These are phyloP conservation scores for Alternaria arbusti DNA, from an alignment of 2,329 filamentous ascomycete genomes.

Conservation along the genomic window DNA sequence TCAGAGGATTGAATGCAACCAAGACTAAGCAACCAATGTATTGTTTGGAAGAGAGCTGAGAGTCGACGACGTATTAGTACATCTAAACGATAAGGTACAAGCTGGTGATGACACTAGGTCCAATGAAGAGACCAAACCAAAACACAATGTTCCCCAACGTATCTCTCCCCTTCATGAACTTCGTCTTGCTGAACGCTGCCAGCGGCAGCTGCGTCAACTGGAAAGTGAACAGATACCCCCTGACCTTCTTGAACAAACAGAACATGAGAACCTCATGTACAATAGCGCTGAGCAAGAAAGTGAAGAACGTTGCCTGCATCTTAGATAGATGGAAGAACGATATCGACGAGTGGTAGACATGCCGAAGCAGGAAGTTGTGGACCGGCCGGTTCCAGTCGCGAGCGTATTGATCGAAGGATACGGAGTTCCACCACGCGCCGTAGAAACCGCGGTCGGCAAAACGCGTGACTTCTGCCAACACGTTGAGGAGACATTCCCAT, in stretches of 20 bases:
- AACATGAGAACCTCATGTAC: constrained; percentile 82
- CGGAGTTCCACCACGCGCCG: constrained; percentile 60
- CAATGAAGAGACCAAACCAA: constrained; percentile 80
- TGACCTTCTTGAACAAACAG: constrained; percentile 78
- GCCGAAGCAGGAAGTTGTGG: constrained; percentile 76
- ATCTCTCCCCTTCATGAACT: constrained; percentile 66
- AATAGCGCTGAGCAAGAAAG: constrained; percentile 73
- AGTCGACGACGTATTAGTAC: background rate
- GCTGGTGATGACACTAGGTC: constrained; percentile 68
- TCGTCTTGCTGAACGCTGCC: constrained; percentile 70
- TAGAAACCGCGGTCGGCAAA: constrained; percentile 79
- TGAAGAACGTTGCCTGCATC: constrained; percentile 74
- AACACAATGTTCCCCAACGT: constrained; percentile 76
- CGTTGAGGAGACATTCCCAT: constrained; percentile 72
- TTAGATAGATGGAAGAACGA: constrained; percentile 74
- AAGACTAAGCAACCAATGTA: background rate
- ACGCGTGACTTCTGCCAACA: constrained; percentile 75
- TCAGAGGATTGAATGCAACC: background rate
- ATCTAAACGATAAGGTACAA: constrained; percentile 57
- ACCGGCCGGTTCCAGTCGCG: constrained; percentile 84
- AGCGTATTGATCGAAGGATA: constrained; percentile 76
- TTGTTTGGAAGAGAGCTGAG: background rate
- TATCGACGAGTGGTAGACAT: constrained; percentile 81
- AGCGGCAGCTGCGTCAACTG: constrained; percentile 79
- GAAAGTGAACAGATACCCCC: constrained; percentile 74